Evolutionary conservation across 805 yeast genomes (phyloP), one percentile per base, ranked within the genome.

Genomic region (Candida jianshihensis): DNA sequence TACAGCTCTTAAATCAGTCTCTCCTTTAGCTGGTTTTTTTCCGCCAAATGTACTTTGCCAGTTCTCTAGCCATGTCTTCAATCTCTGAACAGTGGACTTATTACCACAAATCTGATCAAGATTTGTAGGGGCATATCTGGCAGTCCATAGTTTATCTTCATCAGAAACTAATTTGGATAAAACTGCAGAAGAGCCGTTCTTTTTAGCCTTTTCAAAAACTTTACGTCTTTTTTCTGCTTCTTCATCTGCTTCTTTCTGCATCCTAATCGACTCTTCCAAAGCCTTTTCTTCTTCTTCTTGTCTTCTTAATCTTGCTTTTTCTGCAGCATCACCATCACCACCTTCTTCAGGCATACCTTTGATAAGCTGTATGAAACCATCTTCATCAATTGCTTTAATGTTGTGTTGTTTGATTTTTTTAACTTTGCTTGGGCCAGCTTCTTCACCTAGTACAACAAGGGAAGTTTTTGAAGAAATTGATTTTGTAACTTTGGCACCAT

Each of bases 351-450:
- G 97, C 92, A 90, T 84, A 6, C 76, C 72, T 17, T 66, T 50
- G 31, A 92, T 67, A 44, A 92, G 65, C 44, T 78, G 76, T 28
- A 84, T 60, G 48, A 92, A 88, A 0, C 97, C 97, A 10, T 74
- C 84, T 58, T 92, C 95, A 50, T 76, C 79, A 41, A 90, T 81
- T 28, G 94, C 87, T 59, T 89, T 89, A 37, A 86, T 75, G 7
- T 74, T 71, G 44, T 79, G 64, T 35, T 76, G 73, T 49, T 75
- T 80, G 46, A 94, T 90, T 51, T 80, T 85, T 49, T 75, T 75
- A 30, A 92, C 76, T 59, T 92, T 92, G n/a, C 87, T 78, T 3
- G 97, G 97, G 1, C 98, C 98, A 3, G 98, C 97, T 47, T 92
- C 97, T 35, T 73, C 87, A 7, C 98, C 98, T 21, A 92, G 68